Base-by-base conservation (phyloP, 768 basidiomycete genomes). In the Russula dissimulans region DNA sequence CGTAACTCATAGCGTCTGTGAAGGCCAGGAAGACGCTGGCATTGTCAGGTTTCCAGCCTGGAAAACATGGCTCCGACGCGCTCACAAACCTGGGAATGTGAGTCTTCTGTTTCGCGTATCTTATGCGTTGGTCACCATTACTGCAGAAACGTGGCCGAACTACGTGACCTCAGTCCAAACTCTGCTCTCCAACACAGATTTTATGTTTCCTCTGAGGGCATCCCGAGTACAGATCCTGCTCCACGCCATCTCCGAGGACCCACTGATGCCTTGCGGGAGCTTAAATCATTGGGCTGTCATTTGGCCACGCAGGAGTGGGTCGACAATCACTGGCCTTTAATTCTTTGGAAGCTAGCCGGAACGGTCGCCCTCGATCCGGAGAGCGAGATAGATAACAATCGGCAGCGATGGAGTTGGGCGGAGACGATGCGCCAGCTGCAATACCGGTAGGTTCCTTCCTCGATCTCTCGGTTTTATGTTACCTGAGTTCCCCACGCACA, bases 331-430 rank as follows among this genome's bases (percentile, higher is more conserved):
- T 99, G 93, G 90, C 71, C 75, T 10, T 73, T 94, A 47, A 83
- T 98, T 34, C 78, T 99, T 3, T 99, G 97, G 97, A 99, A 99
- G 73, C 73, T 97, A 22, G 91, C 93, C 3, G 88, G 90, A 12
- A 83, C 92, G 80, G 86, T 85, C 1, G 76, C 79, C 39, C 77
- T 93, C 1, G 84, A 90, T 59, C 93, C 94, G 4, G 70, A 78
- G 29, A 74, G 76, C 43, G 84, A 84, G 67, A 68, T 61, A 14
- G 72, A 79, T 48, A 74, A 77, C 51, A 64, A 66, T 18, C 71
- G 67, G 57, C 82, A 76, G 63, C 75, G 84, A 22, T 99, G 95
- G 93, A 85, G 81, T 64, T 97, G 89, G 86, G 70, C 75, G 11
- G 89, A 91, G 71, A 86, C 90, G 6, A 81, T 91, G 49, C 75